phyloP scores from a whole-genome alignment of 768 basidiomycete genomes.

The Lentinula lateritia region DNA sequence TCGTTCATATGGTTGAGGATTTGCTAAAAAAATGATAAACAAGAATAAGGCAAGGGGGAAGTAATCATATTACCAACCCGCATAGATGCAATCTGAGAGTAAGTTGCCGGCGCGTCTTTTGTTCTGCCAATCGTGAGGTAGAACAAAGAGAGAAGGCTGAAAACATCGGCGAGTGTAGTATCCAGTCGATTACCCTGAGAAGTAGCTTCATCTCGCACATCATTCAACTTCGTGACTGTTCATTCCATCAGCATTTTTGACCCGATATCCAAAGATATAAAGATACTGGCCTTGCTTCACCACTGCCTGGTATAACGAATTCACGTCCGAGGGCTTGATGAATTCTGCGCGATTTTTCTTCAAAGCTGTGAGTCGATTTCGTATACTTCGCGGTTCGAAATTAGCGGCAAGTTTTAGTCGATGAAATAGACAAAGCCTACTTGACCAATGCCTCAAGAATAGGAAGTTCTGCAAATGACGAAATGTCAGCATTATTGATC shows the following conservation, averaged over 20 bases:
- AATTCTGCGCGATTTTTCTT: conserved; percentile 92
- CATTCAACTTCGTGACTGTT: conserved; percentile 85
- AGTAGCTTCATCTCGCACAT: conserved; percentile 75
- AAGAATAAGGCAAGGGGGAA: neutral
- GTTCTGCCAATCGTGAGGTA: conserved; percentile 98
- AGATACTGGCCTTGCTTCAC: conserved; percentile 78
- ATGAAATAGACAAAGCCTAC: conserved; percentile 33
- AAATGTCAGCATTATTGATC: conserved; percentile 7
- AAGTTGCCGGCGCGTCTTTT: conserved; percentile 89
- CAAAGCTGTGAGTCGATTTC: conserved; percentile 90
- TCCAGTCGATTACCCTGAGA: conserved; percentile 87
- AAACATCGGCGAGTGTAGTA: conserved; percentile 93
- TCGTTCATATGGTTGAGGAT: conserved; percentile 95
- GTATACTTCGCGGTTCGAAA: conserved; percentile 53
- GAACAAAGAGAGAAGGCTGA: conserved; percentile 91
- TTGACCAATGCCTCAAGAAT: conserved; percentile 94
- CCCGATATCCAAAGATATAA: neutral
- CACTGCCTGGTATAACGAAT: conserved; percentile 86
- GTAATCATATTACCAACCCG: conserved; percentile 55
- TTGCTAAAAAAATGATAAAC: conserved; percentile 52
- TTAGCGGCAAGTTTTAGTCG: neutral
- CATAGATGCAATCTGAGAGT: conserved; percentile 95
- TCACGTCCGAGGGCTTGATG: conserved; percentile 91
- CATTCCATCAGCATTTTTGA: neutral
- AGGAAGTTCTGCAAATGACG: conserved; percentile 62